Evolutionary conservation across 352 stramenopile species (phyloP), one percentile per base, ranked within the genome.

Genomic region (Pythium myriotylum): DNA sequence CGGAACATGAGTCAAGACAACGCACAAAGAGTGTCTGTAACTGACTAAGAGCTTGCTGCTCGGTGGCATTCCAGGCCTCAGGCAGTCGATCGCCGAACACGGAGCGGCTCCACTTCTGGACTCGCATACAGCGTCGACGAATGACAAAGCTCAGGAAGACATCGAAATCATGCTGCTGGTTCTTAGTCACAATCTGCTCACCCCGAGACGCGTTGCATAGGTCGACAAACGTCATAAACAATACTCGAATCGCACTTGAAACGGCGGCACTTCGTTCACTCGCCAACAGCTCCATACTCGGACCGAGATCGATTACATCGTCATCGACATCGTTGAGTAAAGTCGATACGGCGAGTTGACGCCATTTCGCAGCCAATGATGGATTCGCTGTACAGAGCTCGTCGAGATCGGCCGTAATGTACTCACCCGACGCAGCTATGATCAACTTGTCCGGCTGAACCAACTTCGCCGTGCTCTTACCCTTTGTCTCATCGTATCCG

Each of bases 21-120:
- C 85, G 85, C 1, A 65, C 71, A 6, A 89, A 66, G 10, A 90
- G 52, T 23, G 79, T 68, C 43, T 87, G 68, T 41, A 91, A 76
- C 9, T 62, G 55, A 0, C 65, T 70, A 0, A 88, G n/a, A 3
- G 68, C 74, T 46, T 87, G 78, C n/a, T 79, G 71, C 54, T 91
- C 77, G 0, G 80, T 22, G 2, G 49, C 50, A 6, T 70, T 78
- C 78, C 81, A 89, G 2, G 80, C 79, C 0, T 87, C 68, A 0
- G 76, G 59, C 0, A 86, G 47, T 20, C 64, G 68, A 24, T 65
- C 72, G 20, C 72, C 62, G 10, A 91, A 72, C 14, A 68, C 59
- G 26, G 75, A 66, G 22, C 67, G 76, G 0, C 54, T 73, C 78
- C 79, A 91, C 6, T 69, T 27, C 1, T 59, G 54, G 14, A 91